These are phyloP conservation scores for Monilinia polystroma DNA, from an alignment of 2,329 filamentous ascomycete genomes.

Conservation along the genomic window DNA sequence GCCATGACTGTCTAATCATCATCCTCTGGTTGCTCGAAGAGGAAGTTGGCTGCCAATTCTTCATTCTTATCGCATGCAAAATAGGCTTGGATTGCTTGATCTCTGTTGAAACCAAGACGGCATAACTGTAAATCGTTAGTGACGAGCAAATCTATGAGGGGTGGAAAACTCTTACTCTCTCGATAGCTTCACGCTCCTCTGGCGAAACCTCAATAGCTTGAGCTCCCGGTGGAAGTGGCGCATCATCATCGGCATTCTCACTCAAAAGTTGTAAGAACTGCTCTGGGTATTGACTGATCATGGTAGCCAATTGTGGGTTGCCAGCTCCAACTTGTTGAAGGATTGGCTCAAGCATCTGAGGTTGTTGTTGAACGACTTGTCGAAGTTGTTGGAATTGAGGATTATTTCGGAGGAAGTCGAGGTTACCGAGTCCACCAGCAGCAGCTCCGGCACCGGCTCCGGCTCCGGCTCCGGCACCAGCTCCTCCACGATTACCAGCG, in stretches of 20 bases:
- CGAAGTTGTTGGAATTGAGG: slow-evolving; percentile 97
- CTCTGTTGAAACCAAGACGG: slow-evolving; percentile 87
- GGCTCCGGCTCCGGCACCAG: slow-evolving; percentile 45
- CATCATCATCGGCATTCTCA: slow-evolving; percentile 83
- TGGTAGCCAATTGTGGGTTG: slow-evolving; percentile 88
- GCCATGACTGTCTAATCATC: slow-evolving; percentile 49
- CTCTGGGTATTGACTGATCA: slow-evolving; percentile 89
- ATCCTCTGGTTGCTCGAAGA: slow-evolving; percentile 95
- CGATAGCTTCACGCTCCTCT: slow-evolving; percentile 95
- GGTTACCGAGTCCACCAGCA: slow-evolving; percentile 64
- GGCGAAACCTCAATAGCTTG: slow-evolving; percentile 90
- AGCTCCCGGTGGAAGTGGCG: slow-evolving; percentile 79
- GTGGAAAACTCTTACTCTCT: slow-evolving; percentile 65
- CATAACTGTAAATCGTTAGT: slow-evolving; percentile 62
- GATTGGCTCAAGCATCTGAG: slow-evolving; percentile 97
- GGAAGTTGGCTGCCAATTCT: slow-evolving; percentile 94
- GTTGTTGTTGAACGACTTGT: slow-evolving; percentile 95
- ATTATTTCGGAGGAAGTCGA: slow-evolving; percentile 93
- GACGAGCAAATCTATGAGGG: not conserved
- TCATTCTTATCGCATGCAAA: slow-evolving; percentile 99
- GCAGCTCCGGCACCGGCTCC: slow-evolving; percentile 44
- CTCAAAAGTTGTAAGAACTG: slow-evolving; percentile 89
- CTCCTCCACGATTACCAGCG: slow-evolving; percentile 48
- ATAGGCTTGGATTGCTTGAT: slow-evolving; percentile 95
- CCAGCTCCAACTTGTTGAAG: slow-evolving; percentile 92